Evolutionary conservation across 306 rosid species (phyloP).

Genomic region (Quercus wislizeni): DNA sequence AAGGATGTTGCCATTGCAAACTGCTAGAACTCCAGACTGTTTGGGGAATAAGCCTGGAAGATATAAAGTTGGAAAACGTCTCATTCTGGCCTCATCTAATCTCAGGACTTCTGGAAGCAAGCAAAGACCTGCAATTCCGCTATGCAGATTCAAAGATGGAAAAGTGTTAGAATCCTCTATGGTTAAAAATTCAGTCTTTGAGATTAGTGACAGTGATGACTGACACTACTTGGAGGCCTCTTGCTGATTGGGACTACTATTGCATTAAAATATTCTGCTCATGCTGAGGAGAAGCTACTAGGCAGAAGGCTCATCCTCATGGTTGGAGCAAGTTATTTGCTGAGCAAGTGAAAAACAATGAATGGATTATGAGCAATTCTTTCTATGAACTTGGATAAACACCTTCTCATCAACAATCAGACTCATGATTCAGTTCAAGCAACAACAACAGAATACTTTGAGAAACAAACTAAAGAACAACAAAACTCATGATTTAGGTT

Average conservation of each 20-base stretch:
- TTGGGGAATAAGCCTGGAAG: conserved; percentile 16
- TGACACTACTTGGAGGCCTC: conserved; percentile 19
- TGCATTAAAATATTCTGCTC: neutral
- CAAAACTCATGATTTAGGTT: neutral
- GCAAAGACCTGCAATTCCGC: conserved; percentile 33
- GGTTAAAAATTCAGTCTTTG: conserved; percentile 38
- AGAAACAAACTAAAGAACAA: neutral
- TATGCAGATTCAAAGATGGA: conserved; percentile 34
- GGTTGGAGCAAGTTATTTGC: neutral
- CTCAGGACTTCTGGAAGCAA: conserved; percentile 47
- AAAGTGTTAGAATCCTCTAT: conserved; percentile 25
- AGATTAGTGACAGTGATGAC: conserved; percentile 52
- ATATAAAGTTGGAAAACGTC: conserved; percentile 50
- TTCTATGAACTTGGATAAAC: neutral
- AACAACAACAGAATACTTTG: neutral
- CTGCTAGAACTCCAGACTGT: conserved; percentile 22
- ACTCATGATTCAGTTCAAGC: neutral
- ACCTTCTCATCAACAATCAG: neutral
- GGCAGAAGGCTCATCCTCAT: neutral
- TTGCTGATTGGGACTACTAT: neutral
- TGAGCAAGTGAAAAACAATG: neutral
- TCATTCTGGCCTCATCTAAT: conserved; percentile 53
- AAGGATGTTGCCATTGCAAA: conserved; percentile 26
- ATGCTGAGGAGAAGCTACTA: neutral
- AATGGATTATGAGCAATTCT: neutral